phyloP scores from a whole-genome alignment of 2,329 filamentous ascomycete genomes.

The Trichophyton mentagrophytes region DNA sequence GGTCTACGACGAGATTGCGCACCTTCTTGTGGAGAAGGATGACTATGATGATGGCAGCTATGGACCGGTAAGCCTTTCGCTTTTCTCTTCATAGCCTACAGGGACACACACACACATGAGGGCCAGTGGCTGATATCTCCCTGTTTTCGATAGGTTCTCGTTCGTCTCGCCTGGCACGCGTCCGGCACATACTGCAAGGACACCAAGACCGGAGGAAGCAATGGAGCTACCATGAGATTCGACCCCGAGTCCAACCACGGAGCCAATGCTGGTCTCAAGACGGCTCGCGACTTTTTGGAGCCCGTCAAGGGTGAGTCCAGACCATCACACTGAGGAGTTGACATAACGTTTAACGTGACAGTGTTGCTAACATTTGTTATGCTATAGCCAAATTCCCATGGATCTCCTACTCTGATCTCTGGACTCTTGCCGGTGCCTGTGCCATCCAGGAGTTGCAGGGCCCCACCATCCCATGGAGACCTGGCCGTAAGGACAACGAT shows the following conservation, averaged over 20 bases:
- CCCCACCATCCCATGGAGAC: conserved; percentile 73
- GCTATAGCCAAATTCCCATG: conserved; percentile 64
- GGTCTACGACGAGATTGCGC: conserved; percentile 80
- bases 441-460: conserved; percentile 94
- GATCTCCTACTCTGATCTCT: conserved; percentile 94
- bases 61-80: conserved; percentile 50
- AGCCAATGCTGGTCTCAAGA: conserved; percentile 79
- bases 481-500: conserved; percentile 71
- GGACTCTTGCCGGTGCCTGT: conserved; percentile 76
- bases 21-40: conserved; percentile 70
- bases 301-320: conserved; percentile 61
- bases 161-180: conserved; percentile 87
- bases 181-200: conserved; percentile 83
- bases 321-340: neutral
- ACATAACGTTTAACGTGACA: neutral
- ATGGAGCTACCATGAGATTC: conserved; percentile 96
- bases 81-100: conserved; percentile 1
- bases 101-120: neutral
- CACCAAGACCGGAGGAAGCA: conserved; percentile 82
- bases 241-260: conserved; percentile 77
- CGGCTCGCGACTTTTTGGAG: conserved; percentile 83
- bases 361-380: conserved; percentile 8
- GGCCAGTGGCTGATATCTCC: neutral
- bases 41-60: conserved; percentile 96
- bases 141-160: conserved; percentile 42